These are phyloP conservation scores for Cochlearia excelsa DNA, from an alignment of 345 rosid genomes.

Conservation along the genomic window DNA sequence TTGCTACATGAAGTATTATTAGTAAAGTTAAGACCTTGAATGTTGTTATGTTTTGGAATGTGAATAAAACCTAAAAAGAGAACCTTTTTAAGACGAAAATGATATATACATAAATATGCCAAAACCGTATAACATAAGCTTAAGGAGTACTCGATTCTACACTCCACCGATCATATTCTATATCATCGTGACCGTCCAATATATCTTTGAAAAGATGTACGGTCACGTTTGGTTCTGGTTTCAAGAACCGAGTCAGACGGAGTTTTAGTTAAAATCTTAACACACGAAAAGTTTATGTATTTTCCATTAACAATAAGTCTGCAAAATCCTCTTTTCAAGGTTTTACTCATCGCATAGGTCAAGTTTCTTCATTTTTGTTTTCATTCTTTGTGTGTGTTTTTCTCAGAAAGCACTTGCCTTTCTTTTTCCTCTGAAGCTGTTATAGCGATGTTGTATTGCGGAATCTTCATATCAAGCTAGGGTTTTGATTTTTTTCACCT, in stretches of 20 bases:
- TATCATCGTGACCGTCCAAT: slow-evolving; percentile 26
- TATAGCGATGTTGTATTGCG: slow-evolving; percentile 5
- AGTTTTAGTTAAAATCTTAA: slow-evolving; percentile 7
- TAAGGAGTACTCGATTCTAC: slow-evolving; percentile 20
- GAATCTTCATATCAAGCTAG: slow-evolving; percentile 24
- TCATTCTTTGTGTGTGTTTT: slow-evolving; percentile 1
- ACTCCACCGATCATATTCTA: slow-evolving; percentile 21
- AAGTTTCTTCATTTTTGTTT: background rate
- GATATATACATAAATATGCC: slow-evolving; percentile 1
- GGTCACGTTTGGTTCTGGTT: slow-evolving; percentile 8
- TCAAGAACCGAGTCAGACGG: slow-evolving; percentile 33
- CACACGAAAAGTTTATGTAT: slow-evolving; percentile 17
- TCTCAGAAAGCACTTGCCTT: background rate
- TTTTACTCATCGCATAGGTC: slow-evolving; percentile 4
- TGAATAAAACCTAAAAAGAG: no score
- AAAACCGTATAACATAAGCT: slow-evolving; percentile 34
- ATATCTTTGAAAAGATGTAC: slow-evolving; percentile 16
- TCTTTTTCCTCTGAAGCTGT: slow-evolving; percentile 3
- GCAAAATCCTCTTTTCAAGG: slow-evolving; percentile 1
- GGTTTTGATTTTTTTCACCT: background rate
- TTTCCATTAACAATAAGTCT: slow-evolving; percentile 16
- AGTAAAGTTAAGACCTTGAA: background rate
- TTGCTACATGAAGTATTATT: no score
- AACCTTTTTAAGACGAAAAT: no score
- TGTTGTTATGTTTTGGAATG: background rate